Conservation (phyloP, 164 flowering plant species). For the Vitis cinerea region DNA sequence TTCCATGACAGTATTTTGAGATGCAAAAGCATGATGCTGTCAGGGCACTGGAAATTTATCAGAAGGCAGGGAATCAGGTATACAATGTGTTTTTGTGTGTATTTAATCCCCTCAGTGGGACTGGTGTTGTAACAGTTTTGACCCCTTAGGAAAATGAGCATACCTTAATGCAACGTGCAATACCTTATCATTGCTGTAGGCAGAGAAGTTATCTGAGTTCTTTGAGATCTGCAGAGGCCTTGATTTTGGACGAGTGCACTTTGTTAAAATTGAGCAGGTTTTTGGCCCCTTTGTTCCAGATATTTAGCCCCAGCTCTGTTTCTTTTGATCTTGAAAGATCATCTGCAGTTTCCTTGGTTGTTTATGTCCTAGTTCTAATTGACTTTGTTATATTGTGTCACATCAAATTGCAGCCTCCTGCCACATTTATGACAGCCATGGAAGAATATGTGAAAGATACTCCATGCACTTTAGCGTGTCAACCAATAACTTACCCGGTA, state of each 20-base stretch:
- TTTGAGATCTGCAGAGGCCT: slow-evolving; percentile 43
- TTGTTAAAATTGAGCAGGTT: slow-evolving; percentile 40
- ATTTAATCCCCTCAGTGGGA: neutral
- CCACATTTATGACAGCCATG: slow-evolving; percentile 34
- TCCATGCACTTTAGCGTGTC: slow-evolving; percentile 27
- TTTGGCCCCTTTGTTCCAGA: too few relatives aligned
- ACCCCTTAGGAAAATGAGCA: too few relatives aligned
- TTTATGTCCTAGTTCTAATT: neutral
- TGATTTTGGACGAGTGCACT: slow-evolving; percentile 29
- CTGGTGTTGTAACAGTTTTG: too few relatives aligned
- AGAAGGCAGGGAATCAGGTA: slow-evolving; percentile 47
- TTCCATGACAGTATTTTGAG: slow-evolving; percentile 50
- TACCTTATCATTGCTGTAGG: slow-evolving; percentile 27
- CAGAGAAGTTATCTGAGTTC: slow-evolving; percentile 43
- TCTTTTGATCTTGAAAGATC: neutral
- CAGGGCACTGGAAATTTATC: slow-evolving; percentile 51
- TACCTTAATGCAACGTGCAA: too few relatives aligned
- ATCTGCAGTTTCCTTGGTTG: neutral
- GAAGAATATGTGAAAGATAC: slow-evolving; percentile 36
- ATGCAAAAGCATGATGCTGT: slow-evolving; percentile 54
- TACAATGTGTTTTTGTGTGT: neutral
- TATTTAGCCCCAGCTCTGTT: neutral
- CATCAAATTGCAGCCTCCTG: slow-evolving; percentile 30
- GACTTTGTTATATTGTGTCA: neutral
- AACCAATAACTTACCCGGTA: slow-evolving; percentile 13